Conservation (phyloP, 1,139 yeast genomes). For the Scheffersomyces cryptocercus region DNA sequence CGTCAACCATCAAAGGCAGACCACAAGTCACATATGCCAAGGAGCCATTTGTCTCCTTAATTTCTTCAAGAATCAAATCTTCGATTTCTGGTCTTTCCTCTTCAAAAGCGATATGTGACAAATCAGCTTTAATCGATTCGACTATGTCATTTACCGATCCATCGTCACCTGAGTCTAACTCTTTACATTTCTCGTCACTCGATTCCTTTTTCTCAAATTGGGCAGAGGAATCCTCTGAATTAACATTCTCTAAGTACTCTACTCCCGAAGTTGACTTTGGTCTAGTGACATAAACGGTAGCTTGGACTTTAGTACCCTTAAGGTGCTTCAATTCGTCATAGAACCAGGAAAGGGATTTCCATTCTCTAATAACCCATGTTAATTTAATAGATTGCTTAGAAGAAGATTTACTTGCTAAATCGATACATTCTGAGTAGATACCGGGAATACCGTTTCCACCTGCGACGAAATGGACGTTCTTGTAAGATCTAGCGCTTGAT, state of each 20-base stretch:
- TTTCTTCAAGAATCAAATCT: slow-evolving; percentile 18
- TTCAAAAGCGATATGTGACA: slow-evolving; percentile 15
- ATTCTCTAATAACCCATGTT: slow-evolving; percentile 39
- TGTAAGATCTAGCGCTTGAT: slow-evolving; percentile 28
- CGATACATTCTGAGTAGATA: slow-evolving; percentile 38
- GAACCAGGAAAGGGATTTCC: slow-evolving; percentile 34
- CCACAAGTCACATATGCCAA: slow-evolving; percentile 32
- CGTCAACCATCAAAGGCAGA: slow-evolving; percentile 33
- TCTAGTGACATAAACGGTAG: slow-evolving; percentile 33
- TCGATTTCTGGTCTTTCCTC: slow-evolving; percentile 30
- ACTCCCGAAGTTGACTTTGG: slow-evolving; percentile 18
- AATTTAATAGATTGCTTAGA: slow-evolving; percentile 27
- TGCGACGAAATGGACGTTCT: slow-evolving; percentile 38
- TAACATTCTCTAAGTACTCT: slow-evolving; percentile 7
- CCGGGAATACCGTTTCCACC: slow-evolving; percentile 50
- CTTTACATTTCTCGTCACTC: too few relatives aligned
- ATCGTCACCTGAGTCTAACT: too few relatives aligned
- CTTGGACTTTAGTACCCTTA: slow-evolving; percentile 23
- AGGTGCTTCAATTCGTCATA: slow-evolving; percentile 30
- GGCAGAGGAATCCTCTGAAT: slow-evolving; percentile 4
- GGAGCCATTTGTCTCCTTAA: slow-evolving; percentile 20
- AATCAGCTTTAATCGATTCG: not conserved
- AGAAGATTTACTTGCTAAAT: slow-evolving; percentile 21
- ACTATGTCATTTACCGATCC: slow-evolving; percentile 2
- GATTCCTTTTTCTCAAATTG: slow-evolving; percentile 3